A percentile compares a stretch with the other conserved stretches of the same genome.
Evolutionary conservation across 2,329 filamentous ascomycete species (phyloP).

Genomic region (Fusarium succisae): DNA sequence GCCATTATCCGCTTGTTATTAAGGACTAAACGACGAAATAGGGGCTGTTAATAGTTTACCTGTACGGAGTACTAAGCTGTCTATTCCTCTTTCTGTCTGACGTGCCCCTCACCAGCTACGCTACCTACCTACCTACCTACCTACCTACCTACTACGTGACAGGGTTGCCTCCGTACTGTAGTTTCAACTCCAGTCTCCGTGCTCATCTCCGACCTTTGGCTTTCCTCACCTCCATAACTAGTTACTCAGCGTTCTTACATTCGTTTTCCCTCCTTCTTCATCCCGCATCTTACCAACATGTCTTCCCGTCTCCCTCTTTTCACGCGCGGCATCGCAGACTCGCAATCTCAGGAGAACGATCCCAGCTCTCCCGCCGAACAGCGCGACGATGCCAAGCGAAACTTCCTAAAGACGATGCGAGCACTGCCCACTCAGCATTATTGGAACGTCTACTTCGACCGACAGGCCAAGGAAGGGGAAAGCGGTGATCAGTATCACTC

Average conservation of each 20-base stretch:
- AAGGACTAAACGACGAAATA: not conserved
- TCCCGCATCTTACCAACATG: slow-evolving; percentile 52
- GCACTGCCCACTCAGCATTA: slow-evolving; percentile 81
- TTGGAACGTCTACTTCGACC: slow-evolving; percentile 77
- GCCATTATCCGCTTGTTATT: not conserved
- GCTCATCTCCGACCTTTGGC: slow-evolving; percentile 13
- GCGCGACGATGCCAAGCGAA: slow-evolving; percentile 83
- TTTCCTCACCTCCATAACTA: not conserved
- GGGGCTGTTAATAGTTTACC: slow-evolving; percentile 8
- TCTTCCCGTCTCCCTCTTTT: slow-evolving; percentile 66
- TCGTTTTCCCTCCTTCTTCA: slow-evolving; percentile 12
- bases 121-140: not conserved
- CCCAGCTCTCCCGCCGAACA: slow-evolving; percentile 75
- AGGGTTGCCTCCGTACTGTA: slow-evolving; percentile 12
- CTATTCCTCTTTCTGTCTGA: slow-evolving; percentile 37
- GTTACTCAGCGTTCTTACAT: slow-evolving; percentile 12
- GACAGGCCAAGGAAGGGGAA: slow-evolving; percentile 53
- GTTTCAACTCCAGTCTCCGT: slow-evolving; percentile 25
- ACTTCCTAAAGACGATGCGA: slow-evolving; percentile 79
- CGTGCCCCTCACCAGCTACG: slow-evolving; percentile 35
- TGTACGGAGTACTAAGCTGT: slow-evolving; percentile 14
- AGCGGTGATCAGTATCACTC: slow-evolving; percentile 60
- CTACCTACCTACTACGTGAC: not conserved
- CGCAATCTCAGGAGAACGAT: slow-evolving; percentile 67
- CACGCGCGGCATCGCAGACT: slow-evolving; percentile 69